Evolutionary conservation across 2,329 filamentous ascomycete species (phyloP), one percentile per base, ranked within the genome.

Genomic region (Colletotrichum falcatum): DNA sequence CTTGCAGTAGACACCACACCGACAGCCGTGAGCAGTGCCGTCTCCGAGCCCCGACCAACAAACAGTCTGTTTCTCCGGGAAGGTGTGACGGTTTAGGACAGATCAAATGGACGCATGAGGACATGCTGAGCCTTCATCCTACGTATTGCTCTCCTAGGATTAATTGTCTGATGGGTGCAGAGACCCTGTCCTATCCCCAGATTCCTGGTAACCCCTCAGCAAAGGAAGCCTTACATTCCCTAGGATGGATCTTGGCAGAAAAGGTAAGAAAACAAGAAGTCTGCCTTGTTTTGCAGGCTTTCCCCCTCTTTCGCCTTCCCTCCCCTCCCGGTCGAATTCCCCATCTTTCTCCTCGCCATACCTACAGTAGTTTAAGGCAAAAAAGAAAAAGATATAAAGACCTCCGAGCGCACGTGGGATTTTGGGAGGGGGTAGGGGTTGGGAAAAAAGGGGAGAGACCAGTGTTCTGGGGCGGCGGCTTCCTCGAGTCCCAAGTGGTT

Each of bases 381-480:
- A 37, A 37, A 37, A 12, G 35, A 1, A 14, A 37, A 37, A 37
- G 14, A 20, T 5, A 42, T 14, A 54, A 46, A 54, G 64, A 37
- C 58, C 59, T 66, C 30, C 65, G 35, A 18, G 48, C 64, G 48
- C 64, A 66, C 64, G 64, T 66, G 58, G 58, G 44, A 35, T 39
- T 48, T 0, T 14, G 33, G n/a, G 2, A 39, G 23, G 20, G 46
- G 8, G 20, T n/a, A n/a, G n/a, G n/a, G n/a, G n/a, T n/a, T n/a
- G n/a, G n/a, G n/a, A n/a, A 16, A 44, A 26, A 39, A 37, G 37
- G 39, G 39, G 51, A 14, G 37, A 18, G 18, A 44, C 56, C 56
- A 62, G 53, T 61, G 48, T n/a, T n/a, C n/a, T n/a, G n/a, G n/a
- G n/a, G n/a, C n/a, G n/a, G n/a, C 30, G 16, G 62, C 44, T 28